A percentile compares a stretch with the other conserved stretches of the same genome.
Evolutionary conservation across 805 yeast species (phyloP).

Genomic region (Huiozyma sinensis): DNA sequence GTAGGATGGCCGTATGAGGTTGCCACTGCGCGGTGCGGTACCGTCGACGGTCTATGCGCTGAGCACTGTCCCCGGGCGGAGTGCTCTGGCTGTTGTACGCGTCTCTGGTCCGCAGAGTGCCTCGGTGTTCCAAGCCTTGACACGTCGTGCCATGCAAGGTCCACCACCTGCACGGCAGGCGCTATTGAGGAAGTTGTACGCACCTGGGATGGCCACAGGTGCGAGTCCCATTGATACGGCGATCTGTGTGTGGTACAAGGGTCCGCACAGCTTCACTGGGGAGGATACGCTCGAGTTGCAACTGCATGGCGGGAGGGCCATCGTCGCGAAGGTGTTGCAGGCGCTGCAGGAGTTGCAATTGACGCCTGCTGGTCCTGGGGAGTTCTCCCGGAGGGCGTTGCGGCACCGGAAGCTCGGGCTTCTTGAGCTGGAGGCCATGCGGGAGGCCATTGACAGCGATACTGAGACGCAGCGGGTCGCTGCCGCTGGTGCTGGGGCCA

Average conservation of each 20-base stretch:
- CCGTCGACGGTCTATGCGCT: slow-evolving; percentile 69
- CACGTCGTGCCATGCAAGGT: slow-evolving; percentile 18
- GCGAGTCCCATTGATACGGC: slow-evolving; percentile 62
- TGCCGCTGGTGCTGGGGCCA: slow-evolving; percentile 63
- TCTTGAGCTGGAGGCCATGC: slow-evolving; percentile 83
- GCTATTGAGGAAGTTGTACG: slow-evolving; percentile 45
- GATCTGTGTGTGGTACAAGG: slow-evolving; percentile 52
- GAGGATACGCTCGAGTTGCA: slow-evolving; percentile 88
- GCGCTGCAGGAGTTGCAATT: slow-evolving; percentile 55
- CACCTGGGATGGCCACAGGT: slow-evolving; percentile 3
- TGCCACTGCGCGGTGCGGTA: background rate
- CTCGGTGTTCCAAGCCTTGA: slow-evolving; percentile 37
- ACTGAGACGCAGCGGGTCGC: slow-evolving; percentile 79
- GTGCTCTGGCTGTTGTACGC: slow-evolving; percentile 83
- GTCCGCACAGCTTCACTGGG: slow-evolving; percentile 82
- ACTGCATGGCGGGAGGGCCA: slow-evolving; percentile 88
- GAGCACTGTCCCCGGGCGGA: slow-evolving; percentile 48
- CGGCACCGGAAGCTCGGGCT: slow-evolving; percentile 74
- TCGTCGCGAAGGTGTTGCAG: slow-evolving; percentile 53
- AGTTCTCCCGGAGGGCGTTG: slow-evolving; percentile 80
- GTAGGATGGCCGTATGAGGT: too few species aligned
- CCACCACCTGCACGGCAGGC: slow-evolving; percentile 45
- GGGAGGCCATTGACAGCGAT: slow-evolving; percentile 85
- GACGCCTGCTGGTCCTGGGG: slow-evolving; percentile 87
- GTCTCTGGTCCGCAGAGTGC: slow-evolving; percentile 62